A percentile compares a stretch with the other conserved stretches of the same genome.
Evolutionary conservation across 2,329 filamentous ascomycete genomes (phyloP).

Genomic region (Penicillium oxalicum): DNA sequence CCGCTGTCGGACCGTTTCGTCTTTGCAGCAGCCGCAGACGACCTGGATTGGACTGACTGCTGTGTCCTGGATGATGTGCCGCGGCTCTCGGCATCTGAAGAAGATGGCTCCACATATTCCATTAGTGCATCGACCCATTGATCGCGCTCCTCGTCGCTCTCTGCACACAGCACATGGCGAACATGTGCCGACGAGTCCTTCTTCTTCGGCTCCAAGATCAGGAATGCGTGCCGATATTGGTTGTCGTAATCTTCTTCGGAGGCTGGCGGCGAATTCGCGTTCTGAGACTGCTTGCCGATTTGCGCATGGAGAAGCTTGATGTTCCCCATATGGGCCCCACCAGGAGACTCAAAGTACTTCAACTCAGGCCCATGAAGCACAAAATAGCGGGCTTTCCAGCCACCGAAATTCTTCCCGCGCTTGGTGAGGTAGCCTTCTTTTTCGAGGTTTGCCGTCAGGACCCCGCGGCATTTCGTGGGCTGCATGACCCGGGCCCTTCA

Average conservation of each 20-base stretch:
- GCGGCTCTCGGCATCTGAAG: constrained; percentile 28
- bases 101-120: constrained; percentile 67
- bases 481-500: constrained; percentile 33
- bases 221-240: constrained; percentile 92
- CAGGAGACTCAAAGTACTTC: constrained; percentile 87
- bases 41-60: constrained; percentile 16
- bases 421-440: constrained; percentile 93
- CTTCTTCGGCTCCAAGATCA: constrained; percentile 91
- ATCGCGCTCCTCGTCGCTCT: constrained; percentile 88
- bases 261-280: constrained; percentile 57
- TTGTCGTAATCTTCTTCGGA: constrained; percentile 73
- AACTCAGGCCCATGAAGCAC: constrained; percentile 64
- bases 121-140: constrained; percentile 87
- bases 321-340: constrained; percentile 82
- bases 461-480: constrained; percentile 40
- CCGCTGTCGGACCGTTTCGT: constrained; percentile 20
- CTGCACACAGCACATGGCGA: constrained; percentile 89
- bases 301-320: constrained; percentile 89
- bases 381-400: constrained; percentile 85
- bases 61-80: constrained; percentile 15
- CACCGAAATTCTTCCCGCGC: constrained; percentile 95
- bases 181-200: constrained; percentile 86
- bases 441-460: constrained; percentile 61
- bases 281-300: constrained; percentile 83
- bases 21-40: constrained; percentile 18